Conservation (phyloP, 805 yeast species). For the Cephaloascus fragrans region DNA sequence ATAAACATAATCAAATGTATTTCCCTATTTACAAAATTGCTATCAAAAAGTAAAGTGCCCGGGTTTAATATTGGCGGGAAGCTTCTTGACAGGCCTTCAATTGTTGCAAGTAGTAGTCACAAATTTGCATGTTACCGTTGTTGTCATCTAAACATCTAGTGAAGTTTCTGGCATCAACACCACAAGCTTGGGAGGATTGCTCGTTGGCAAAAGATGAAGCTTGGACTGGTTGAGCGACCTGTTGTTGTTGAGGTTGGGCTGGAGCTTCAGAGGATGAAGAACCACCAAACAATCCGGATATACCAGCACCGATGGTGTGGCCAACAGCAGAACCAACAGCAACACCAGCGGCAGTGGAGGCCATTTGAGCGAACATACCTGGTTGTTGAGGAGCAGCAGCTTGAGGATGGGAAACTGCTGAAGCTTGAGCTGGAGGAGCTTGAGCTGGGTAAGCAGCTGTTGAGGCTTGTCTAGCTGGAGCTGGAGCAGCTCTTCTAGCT, state of each 20-base stretch:
- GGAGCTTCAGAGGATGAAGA: constrained; percentile 47
- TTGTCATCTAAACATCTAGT: constrained; percentile 93
- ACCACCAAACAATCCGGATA: constrained; percentile 83
- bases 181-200: constrained; percentile 57
- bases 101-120: constrained; percentile 96
- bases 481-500: constrained; percentile 32
- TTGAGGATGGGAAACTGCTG: constrained; percentile 30
- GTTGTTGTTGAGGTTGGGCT: constrained; percentile 39
- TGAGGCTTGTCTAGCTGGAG: constrained; percentile 61
- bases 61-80: constrained; percentile 70
- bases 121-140: constrained; percentile 91
- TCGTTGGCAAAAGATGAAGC: constrained; percentile 26
- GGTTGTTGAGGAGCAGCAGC: constrained; percentile 48
- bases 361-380: constrained; percentile 95
- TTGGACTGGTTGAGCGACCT: constrained; percentile 26
- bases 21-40: too few species aligned
- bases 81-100: constrained; percentile 97
- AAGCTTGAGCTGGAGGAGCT: constrained; percentile 37
- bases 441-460: constrained; percentile 56
- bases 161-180: constrained; percentile 87
- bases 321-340: constrained; percentile 98
- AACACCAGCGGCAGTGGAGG: constrained; percentile 98
- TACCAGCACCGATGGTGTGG: constrained; percentile 93
- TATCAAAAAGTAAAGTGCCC: too few species aligned
- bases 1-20: too few species aligned